Evolutionary conservation across 345 rosid species (phyloP), one percentile per base, ranked within the genome.

Genomic region (Lepidium didymum): DNA sequence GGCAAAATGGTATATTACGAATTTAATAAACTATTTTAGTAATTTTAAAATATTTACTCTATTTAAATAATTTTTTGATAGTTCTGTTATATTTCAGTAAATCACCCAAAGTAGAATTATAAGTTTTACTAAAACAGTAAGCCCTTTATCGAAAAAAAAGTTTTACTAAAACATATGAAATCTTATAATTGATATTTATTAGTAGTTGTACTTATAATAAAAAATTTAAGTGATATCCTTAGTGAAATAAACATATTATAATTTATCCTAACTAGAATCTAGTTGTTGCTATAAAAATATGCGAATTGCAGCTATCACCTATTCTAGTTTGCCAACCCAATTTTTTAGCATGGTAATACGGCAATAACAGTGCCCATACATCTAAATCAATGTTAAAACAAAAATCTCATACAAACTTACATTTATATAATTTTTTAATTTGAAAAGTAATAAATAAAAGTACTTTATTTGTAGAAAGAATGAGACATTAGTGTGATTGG

Each of bases 281-380:
- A 19, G 7, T 12, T 37, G 11, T 36, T 13, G 56, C 40, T 33
- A 33, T 16, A 8, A 10, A 37, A 21, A 11, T 40, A 42, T 10
- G 9, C 25, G 51, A 40, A 60, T 40, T 7, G 23, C 35, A 34
- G 36, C 13, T 5, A n/a, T 23, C 15, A 50, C 23, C 51, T 49
- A 42, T 21, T 70, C 18, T 52, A 59, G 9, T 52, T 21, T 42
- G 25, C 75, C 62, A 53, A 62, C 56, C 62, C 69, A 43, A 43
- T 10, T 41, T 29, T 34, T 27, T 25, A 3, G 36, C n/a, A 52
- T n/a, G 51, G 7, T 27, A 43, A 33, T 31, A 27, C n/a, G 52
- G 29, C 58, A 14, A 11, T 37, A 51, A 38, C 27, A 27, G 25
- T 50, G 37, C 18, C 41, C 60, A 66, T 53, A 40, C 1, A 27